Evolutionary conservation across 1,284 basidiomycete genomes (phyloP).

Genomic region (Cryptococcus hybrid): DNA sequence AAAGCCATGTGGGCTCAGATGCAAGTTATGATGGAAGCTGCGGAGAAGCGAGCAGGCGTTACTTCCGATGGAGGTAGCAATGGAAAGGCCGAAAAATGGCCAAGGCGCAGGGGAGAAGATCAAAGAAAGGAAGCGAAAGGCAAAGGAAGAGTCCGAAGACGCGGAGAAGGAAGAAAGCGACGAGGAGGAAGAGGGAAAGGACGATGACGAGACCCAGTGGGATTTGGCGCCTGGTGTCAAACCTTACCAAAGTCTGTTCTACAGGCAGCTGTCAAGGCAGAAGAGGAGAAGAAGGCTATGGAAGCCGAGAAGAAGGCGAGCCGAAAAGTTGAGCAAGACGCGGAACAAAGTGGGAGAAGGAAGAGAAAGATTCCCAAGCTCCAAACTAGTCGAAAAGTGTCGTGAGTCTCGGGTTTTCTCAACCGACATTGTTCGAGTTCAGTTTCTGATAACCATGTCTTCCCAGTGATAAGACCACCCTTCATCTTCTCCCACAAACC

Average conservation of each 20-base stretch:
- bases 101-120: neutral
- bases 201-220: constrained; percentile 16
- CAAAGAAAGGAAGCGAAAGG: constrained; percentile 7
- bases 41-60: constrained; percentile 22
- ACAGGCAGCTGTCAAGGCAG: constrained; percentile 11
- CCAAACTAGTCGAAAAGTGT: constrained; percentile 8
- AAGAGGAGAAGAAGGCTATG: constrained; percentile 8
- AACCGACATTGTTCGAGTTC: neutral
- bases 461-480: constrained; percentile 13
- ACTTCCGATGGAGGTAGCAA: neutral
- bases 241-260: constrained; percentile 16
- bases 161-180: neutral
- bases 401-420: constrained; percentile 7
- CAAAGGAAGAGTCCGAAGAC: constrained; percentile 1
- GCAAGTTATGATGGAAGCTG: constrained; percentile 41
- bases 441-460: neutral
- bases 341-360: constrained; percentile 7
- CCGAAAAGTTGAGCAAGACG: neutral
- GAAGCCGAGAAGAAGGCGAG: neutral
- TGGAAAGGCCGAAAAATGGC: constrained; percentile 1
- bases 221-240: constrained; percentile 15
- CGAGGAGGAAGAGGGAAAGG: constrained; percentile 3
- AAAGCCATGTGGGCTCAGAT: constrained; percentile 24
- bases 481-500: constrained; percentile 13
- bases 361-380: constrained; percentile 17